These are phyloP conservation scores for Cudoniella acicularis DNA, from an alignment of 495 filamentous ascomycete species.

Conservation along the genomic window DNA sequence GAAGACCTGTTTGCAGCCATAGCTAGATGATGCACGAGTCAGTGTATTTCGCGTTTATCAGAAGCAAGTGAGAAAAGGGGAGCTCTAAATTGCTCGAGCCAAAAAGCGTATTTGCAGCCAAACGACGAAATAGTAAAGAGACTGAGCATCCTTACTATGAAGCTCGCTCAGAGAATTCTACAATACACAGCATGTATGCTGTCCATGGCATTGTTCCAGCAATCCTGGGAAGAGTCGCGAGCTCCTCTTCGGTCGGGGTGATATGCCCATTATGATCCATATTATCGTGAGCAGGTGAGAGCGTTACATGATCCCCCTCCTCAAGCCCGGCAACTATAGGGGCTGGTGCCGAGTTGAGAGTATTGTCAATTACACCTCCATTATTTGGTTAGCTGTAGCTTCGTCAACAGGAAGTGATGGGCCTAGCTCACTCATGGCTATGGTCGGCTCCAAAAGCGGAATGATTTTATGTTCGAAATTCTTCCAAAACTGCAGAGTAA, in stretches of 20 bases:
- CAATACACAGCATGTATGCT: constrained; percentile 47
- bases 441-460: no score
- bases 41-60: no score
- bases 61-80: no score
- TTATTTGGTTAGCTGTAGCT: neutral
- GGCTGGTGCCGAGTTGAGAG: constrained; percentile 4
- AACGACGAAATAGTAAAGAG: no score
- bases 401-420: no score
- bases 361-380: constrained; percentile 8
- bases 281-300: neutral
- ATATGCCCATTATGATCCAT: constrained; percentile 35
- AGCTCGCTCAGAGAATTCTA: constrained; percentile 55
- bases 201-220: constrained; percentile 42
- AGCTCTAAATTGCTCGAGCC: no score
- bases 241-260: constrained; percentile 49
- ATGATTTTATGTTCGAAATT: no score
- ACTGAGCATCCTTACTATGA: no score
- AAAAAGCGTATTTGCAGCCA: no score
- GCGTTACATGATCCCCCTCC: neutral
- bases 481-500: no score
- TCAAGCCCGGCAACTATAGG: constrained; percentile 10
- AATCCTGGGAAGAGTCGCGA: constrained; percentile 45
- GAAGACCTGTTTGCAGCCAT: constrained; percentile 50
- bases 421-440: neutral
- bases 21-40: no score